phyloP scores from a whole-genome alignment of 257 asterid species.

The Catharanthus roseus region DNA sequence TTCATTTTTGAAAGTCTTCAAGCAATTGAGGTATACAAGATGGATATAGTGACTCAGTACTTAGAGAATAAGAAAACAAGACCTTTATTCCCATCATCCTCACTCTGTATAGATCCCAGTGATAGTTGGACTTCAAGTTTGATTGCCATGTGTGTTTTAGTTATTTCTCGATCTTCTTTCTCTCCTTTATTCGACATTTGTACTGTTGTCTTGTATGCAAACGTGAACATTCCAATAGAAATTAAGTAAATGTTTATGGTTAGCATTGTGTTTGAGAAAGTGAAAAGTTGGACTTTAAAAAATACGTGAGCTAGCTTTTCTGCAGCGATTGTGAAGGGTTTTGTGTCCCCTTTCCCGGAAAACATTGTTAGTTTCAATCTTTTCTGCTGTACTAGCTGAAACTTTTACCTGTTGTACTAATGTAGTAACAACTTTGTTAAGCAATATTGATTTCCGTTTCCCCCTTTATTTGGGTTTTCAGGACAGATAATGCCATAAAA shows the following conservation, averaged over 20 bases:
- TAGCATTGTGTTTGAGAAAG: too few species aligned
- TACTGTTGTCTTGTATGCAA: too few species aligned
- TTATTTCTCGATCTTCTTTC: not conserved
- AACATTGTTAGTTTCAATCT: too few species aligned
- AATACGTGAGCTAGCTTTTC: too few species aligned
- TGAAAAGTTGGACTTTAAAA: too few species aligned
- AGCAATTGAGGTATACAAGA: not conserved
- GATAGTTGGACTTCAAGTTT: not conserved
- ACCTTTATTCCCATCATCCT: not conserved
- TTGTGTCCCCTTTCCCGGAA: too few species aligned
- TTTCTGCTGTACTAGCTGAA: not conserved
- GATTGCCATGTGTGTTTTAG: not conserved
- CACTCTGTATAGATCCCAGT: not conserved
- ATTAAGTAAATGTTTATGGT: too few species aligned
- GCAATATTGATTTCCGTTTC: not conserved
- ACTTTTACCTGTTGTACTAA: too few species aligned
- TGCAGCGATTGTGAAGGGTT: too few species aligned
- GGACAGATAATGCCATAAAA: constrained; percentile 80
- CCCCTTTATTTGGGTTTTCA: constrained; percentile 19
- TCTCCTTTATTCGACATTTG: too few species aligned
- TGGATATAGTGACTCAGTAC: not conserved
- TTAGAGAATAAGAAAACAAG: not conserved
- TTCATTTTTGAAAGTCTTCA: not conserved
- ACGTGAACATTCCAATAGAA: too few species aligned
- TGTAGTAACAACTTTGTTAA: not conserved